Evolutionary conservation across 2,329 filamentous ascomycete genomes (phyloP).

Genomic region (Colletotrichum scovillei): DNA sequence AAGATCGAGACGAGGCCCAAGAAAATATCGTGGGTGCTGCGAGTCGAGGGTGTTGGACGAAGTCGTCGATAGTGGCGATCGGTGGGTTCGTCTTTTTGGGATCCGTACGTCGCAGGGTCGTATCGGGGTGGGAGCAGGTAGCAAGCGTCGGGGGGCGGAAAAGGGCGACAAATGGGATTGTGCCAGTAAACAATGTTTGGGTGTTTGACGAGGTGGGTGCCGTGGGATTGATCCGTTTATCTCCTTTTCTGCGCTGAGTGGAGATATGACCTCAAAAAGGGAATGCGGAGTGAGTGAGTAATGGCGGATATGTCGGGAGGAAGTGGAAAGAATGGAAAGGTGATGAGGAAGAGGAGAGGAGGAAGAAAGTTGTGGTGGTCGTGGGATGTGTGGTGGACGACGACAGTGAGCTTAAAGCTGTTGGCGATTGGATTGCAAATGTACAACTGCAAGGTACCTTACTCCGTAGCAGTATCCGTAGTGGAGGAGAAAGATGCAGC

Average conservation of each 20-base stretch:
- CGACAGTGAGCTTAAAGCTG: not conserved
- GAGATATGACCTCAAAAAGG: not conserved
- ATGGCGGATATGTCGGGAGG: conserved; percentile 5
- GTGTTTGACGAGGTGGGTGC: conserved; percentile 5
- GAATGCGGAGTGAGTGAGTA: not conserved
- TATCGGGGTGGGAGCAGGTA: conserved; percentile 15
- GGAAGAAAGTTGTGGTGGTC: not conserved
- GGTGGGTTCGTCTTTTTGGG: conserved; percentile 22
- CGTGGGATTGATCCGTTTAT: not conserved
- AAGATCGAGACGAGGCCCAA: not conserved
- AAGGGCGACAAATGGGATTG: conserved; percentile 4
- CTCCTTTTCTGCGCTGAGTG: conserved; percentile 10
- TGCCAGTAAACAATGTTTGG: not conserved
- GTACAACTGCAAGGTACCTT: no score
- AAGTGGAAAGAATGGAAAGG: not conserved
- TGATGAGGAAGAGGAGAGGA: not conserved
- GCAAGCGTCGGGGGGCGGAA: conserved; percentile 5
- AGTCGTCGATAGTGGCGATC: conserved; percentile 4
- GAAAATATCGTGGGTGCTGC: not conserved
- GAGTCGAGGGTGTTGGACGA: not conserved
- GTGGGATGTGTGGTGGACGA: not conserved
- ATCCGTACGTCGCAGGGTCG: conserved; percentile 16
- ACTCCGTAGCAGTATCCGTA: no score
- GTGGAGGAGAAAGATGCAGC: not conserved
- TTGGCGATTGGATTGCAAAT: not conserved